Evolutionary conservation across 345 rosid species (phyloP).

Genomic region (Ricinus communis): DNA sequence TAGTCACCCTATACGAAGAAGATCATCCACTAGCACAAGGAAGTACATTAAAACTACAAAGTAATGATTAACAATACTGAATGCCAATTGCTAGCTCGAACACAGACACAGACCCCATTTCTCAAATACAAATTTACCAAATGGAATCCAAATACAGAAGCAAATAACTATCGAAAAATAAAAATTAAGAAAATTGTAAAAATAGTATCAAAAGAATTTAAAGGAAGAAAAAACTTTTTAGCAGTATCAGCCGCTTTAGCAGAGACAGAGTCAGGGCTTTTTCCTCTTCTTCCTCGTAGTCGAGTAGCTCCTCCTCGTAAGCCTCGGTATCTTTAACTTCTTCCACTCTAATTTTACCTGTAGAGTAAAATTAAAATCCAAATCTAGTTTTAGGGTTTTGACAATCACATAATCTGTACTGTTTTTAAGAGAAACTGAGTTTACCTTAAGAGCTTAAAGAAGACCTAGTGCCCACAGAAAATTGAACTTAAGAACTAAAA

Average conservation of each 20-base stretch:
- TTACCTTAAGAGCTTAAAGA: not conserved
- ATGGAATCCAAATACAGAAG: too few species aligned
- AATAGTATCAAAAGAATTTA: not conserved
- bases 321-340: conserved; percentile 25
- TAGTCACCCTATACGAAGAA: not conserved
- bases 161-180: too few species aligned
- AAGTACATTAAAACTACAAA: too few species aligned
- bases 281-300: conserved; percentile 30
- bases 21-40: too few species aligned
- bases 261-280: conserved; percentile 27
- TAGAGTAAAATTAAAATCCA: not conserved
- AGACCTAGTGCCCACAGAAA: too few species aligned
- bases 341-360: conserved; percentile 9
- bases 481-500: too few species aligned
- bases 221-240: conserved; percentile 21
- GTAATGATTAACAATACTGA: too few species aligned
- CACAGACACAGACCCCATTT: too few species aligned
- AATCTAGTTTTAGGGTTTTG: not conserved
- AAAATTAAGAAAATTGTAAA: too few species aligned
- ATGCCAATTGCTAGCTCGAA: too few species aligned
- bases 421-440: not conserved
- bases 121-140: too few species aligned
- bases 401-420: too few species aligned
- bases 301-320: conserved; percentile 32
- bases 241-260: conserved; percentile 23